A percentile compares a stretch with the other conserved stretches of the same genome.
Evolutionary conservation across 2,329 filamentous ascomycete species (phyloP).

Genomic region (Nothomitra cinnamomea): DNA sequence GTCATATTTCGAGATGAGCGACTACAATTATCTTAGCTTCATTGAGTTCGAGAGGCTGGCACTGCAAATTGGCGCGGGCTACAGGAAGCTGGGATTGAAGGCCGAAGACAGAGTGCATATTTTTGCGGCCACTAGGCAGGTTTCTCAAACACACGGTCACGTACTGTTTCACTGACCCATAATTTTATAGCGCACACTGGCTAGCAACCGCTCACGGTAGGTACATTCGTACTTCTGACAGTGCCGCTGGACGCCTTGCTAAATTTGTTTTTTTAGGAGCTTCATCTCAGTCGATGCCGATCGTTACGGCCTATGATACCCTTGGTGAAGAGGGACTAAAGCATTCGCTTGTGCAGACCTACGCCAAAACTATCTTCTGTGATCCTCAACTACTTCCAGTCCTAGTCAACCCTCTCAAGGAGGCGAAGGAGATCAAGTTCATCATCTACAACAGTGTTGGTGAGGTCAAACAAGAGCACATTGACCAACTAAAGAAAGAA

Average conservation of each 20-base stretch:
- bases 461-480: constrained; percentile 32
- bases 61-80: constrained; percentile 51
- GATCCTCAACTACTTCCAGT: constrained; percentile 61
- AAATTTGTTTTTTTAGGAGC: constrained; percentile 27
- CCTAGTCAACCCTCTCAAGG: constrained; percentile 35
- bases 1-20: constrained; percentile 72
- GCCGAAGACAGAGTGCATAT: constrained; percentile 57
- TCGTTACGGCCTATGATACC: constrained; percentile 91
- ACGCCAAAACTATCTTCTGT: constrained; percentile 68
- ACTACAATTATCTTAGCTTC: constrained; percentile 62
- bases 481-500: constrained; percentile 35
- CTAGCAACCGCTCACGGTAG: constrained; percentile 59
- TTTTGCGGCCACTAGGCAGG: constrained; percentile 66
- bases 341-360: constrained; percentile 71
- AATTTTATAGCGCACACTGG: constrained; percentile 51
- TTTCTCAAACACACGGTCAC: neutral
- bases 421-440: constrained; percentile 36
- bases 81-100: constrained; percentile 56
- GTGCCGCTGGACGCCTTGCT: neutral
- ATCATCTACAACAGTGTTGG: constrained; percentile 41
- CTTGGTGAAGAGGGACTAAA: constrained; percentile 69
- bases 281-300: constrained; percentile 69
- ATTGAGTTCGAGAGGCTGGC: constrained; percentile 58
- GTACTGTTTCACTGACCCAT: neutral
- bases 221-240: constrained; percentile 8